Evolutionary conservation across 163 green algal species (phyloP).

Genomic region (Coccomyxa subellipsoidea): DNA sequence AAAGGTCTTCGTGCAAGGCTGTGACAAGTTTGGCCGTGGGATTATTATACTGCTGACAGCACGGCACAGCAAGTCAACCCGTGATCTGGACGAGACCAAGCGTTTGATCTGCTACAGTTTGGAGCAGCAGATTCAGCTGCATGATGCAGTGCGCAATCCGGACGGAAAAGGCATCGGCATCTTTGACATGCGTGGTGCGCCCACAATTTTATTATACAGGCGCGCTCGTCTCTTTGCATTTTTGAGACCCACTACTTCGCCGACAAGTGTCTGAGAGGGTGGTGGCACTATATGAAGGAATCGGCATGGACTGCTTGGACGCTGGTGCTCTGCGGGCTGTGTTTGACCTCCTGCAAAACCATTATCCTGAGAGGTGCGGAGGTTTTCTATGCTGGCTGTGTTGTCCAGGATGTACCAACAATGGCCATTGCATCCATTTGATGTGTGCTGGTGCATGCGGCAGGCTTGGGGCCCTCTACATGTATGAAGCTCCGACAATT

Average conservation of each 20-base stretch:
- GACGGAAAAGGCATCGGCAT: constrained; percentile 33
- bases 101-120: constrained; percentile 40
- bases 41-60: constrained; percentile 24
- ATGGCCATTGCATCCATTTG: background rate
- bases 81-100: constrained; percentile 35
- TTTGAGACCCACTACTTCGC: no score
- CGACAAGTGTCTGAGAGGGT: no score
- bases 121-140: constrained; percentile 26
- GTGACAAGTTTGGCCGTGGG: constrained; percentile 19
- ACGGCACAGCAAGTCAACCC: constrained; percentile 16
- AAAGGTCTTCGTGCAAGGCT: constrained; percentile 35
- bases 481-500: constrained; percentile 39
- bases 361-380: constrained; percentile 46
- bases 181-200: constrained; percentile 41
- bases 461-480: constrained; percentile 33
- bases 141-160: constrained; percentile 26
- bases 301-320: constrained; percentile 50
- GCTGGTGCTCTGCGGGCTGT: constrained; percentile 38
- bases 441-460: background rate
- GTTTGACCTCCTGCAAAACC: constrained; percentile 55
- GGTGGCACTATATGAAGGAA: constrained; percentile 28
- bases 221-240: no score
- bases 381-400: background rate
- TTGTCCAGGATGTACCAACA: background rate
- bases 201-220: no score